These are phyloP conservation scores for Nicotiana undulata DNA, from an alignment of 257 asterid genomes.

Conservation along the genomic window DNA sequence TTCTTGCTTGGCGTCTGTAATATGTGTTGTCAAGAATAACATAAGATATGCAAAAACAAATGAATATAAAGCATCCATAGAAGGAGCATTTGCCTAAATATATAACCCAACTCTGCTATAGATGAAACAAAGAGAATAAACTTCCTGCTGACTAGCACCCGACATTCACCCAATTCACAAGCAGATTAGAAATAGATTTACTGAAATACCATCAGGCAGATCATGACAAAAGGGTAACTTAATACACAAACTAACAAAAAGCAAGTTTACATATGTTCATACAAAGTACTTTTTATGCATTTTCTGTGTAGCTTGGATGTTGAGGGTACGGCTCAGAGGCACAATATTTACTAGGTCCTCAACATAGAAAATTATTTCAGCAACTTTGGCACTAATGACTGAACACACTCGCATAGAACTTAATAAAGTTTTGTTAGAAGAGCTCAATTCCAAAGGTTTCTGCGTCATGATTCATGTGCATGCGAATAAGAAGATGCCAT, in stretches of 20 bases:
- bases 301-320: slow-evolving; percentile 4
- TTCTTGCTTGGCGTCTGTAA: slow-evolving; percentile 78
- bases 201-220: not conserved
- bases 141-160: not conserved
- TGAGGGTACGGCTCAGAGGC: not conserved
- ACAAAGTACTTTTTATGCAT: not conserved
- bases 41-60: not conserved
- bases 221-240: not conserved
- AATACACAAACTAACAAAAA: not conserved
- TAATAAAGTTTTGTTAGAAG: not conserved
- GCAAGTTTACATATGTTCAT: not conserved
- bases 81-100: not conserved
- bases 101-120: not conserved
- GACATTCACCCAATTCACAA: not conserved
- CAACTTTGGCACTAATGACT: not conserved
- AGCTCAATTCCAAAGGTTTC: not conserved
- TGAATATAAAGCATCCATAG: not conserved
- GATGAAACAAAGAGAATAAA: not conserved
- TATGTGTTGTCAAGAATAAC: slow-evolving; percentile 42
- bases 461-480: slow-evolving; percentile 1
- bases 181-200: not conserved
- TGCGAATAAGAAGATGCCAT: slow-evolving; percentile 15
- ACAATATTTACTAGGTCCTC: not conserved
- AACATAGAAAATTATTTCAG: not conserved
- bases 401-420: not conserved